Evolutionary conservation across 108 stramenopile species (phyloP), one percentile per base, ranked within the genome.

Genomic region (Cyclotella kingstonii): DNA sequence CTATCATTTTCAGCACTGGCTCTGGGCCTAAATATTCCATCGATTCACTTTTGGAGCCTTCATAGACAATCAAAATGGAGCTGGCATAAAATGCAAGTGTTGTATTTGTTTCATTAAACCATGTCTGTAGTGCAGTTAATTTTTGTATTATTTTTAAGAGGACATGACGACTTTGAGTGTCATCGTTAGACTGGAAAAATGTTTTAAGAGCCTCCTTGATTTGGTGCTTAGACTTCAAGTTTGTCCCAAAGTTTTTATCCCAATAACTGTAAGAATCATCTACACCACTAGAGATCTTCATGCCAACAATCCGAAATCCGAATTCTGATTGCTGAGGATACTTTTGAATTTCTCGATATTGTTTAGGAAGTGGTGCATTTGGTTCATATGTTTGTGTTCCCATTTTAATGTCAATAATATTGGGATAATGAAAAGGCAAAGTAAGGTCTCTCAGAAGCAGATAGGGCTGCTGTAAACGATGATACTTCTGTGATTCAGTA

Each of bases 341-440:
- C 63, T 94, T 94, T 14, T 46, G 31, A 7, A 21, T 46, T 57
- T 94, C 87, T 27, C 77, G 47, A n/a, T 10, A 21, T 70, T 80
- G 68, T 55, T 94, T 94, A 22, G 82, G 79, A 11, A 52, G 19
- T 5, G 83, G 52, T 18, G 85, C 85, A 46, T 82, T 59, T 14
- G 90, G 93, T 57, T 94, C 93, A 45, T 76, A 94, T 0, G 90
- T 79, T 68, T 85, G 84, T 10, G 76, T 77, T 15, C 93, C 93
- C 76, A 94, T 87, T 73, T 94, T 94, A 30, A 94, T 47, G 60
- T 94, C 93, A 51, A 94, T 79, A 10, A 90, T 79, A 58, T 84
- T 87, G 2, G 93, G 88, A 38, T 82, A 66, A 22, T 38, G 26
- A 55, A 82, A 91, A 36, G 60, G 63, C 25, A 38, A 25, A 10